Evolutionary conservation across 176 grass and related monocot species (phyloP).

Genomic region (Triticum urartu): DNA sequence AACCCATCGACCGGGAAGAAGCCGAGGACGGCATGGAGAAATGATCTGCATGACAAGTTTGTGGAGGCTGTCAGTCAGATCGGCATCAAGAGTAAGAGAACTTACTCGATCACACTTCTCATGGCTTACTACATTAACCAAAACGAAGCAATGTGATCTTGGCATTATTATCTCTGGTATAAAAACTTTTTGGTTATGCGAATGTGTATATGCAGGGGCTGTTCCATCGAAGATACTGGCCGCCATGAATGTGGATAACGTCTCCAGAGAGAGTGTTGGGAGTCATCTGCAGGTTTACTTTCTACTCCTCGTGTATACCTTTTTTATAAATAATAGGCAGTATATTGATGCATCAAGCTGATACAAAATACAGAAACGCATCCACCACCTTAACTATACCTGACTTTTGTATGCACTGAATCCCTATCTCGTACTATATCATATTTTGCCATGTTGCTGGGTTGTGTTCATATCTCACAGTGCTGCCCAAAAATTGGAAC

Average conservation of each 20-base stretch:
- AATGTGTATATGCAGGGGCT: conserved; percentile 49
- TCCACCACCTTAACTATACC: not conserved
- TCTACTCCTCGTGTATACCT: not conserved
- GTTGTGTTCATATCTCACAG: not conserved
- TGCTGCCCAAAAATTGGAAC: not conserved
- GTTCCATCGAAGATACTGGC: conserved; percentile 70
- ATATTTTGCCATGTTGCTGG: not conserved
- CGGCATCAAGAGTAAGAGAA: conserved; percentile 63
- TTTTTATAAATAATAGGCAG: not conserved
- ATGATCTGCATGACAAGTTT: conserved; percentile 53
- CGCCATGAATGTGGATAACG: conserved; percentile 53
- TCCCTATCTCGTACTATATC: not conserved
- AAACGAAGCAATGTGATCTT: not conserved
- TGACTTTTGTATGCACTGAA: not conserved
- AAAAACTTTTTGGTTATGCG: conserved; percentile 6
- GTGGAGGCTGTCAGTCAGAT: conserved; percentile 38
- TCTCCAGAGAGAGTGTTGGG: conserved; percentile 70
- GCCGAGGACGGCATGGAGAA: conserved; percentile 45
- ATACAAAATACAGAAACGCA: not conserved
- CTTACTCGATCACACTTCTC: not conserved
- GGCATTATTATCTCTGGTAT: not conserved
- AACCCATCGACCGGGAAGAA: conserved; percentile 33
- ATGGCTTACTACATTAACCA: not conserved
- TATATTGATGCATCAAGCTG: not conserved
- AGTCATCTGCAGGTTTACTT: conserved; percentile 75